Conservation (phyloP, 2,329 filamentous ascomycete species). For the Phoma herbarum region DNA sequence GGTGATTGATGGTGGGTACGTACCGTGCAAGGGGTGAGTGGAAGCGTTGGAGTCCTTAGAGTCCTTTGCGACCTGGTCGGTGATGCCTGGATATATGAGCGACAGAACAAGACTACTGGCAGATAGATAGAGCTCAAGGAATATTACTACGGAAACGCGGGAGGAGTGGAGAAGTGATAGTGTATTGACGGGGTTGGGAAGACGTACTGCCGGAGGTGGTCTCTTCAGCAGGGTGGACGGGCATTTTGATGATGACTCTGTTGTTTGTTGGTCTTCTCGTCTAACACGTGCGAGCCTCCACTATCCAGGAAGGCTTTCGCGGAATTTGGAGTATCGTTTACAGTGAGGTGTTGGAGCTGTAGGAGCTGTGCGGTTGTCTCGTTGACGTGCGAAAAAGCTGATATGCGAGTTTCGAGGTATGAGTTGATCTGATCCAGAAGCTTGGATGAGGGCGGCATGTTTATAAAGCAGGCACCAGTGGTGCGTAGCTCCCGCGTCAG, state of each 20-base stretch:
- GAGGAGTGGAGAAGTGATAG: neutral
- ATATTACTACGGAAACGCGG: neutral
- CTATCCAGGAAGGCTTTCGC: constrained; percentile 20
- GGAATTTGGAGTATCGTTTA: constrained; percentile 7
- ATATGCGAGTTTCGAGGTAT: constrained; percentile 9
- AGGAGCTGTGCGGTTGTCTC: neutral
- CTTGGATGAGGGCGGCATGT: constrained; percentile 17
- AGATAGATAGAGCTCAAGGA: neutral
- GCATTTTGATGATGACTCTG: constrained; percentile 47
- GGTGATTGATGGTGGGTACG: neutral
- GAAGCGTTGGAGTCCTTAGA: constrained; percentile 54
- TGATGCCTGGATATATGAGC: constrained; percentile 48
- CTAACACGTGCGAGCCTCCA: constrained; percentile 19
- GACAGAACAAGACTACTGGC: too few relatives aligned
- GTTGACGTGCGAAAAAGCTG: neutral
- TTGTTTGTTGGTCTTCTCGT: constrained; percentile 15
- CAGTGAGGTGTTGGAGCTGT: constrained; percentile 9
- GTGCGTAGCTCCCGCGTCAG: constrained; percentile 17
- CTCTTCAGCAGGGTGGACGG: constrained; percentile 55
- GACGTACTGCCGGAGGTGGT: constrained; percentile 51
- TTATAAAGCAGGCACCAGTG: constrained; percentile 31
- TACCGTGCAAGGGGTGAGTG: constrained; percentile 47
- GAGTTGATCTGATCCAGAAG: constrained; percentile 21
- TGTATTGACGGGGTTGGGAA: neutral
- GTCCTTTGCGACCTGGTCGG: constrained; percentile 57